Base-by-base conservation (phyloP, 768 basidiomycete genomes). In the Leccinum sublutescens region DNA sequence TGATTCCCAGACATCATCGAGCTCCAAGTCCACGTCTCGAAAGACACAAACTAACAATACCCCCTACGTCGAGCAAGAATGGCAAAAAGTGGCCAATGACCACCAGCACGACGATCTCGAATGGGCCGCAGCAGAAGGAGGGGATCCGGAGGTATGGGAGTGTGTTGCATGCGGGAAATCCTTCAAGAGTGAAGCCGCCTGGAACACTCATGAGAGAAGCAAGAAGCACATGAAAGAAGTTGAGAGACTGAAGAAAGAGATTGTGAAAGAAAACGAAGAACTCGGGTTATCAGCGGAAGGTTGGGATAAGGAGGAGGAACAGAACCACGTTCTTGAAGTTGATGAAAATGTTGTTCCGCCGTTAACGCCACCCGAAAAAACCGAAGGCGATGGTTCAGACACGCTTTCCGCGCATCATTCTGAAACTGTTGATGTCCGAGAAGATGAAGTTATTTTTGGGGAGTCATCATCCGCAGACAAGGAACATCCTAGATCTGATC, bases 121-220 rank as follows among this genome's bases (percentile, higher is more conserved):
- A 60, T 91, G 88, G 87, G 86, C 85, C 4, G 80, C 80, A 8
- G 89, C 82, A 2, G 89, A 88, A 69, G 86, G 85, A 6, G 84
- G 84, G 29, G 83, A 87, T 58, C 75, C 82, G 5, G 90, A 93
- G 66, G 90, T 91, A 68, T 94, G 89, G 87, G 95, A 96, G 71
- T 99, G 97, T 67, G 88, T 98, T n/a, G 95, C 87, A 8, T 99
- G 97, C 67, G 80, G 83, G 29, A 98, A 97, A 77, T 80, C 82
- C 1, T 98, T 98, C 70, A 78, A 88, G 67, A 94, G 88, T 63
- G 95, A 98, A 66, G 91, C 93, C 0, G 92, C 94, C 5, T 99
- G 95, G 95, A 80, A 87, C 65, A 98, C 94, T 71, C 97, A 98
- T 63, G 97, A 98, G 72, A 80, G 95, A 63, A 97, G 95, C 72